These are phyloP conservation scores for Aspergillus pseudoviridinutans DNA, from an alignment of 2,329 filamentous ascomycete species.

Conservation along the genomic window DNA sequence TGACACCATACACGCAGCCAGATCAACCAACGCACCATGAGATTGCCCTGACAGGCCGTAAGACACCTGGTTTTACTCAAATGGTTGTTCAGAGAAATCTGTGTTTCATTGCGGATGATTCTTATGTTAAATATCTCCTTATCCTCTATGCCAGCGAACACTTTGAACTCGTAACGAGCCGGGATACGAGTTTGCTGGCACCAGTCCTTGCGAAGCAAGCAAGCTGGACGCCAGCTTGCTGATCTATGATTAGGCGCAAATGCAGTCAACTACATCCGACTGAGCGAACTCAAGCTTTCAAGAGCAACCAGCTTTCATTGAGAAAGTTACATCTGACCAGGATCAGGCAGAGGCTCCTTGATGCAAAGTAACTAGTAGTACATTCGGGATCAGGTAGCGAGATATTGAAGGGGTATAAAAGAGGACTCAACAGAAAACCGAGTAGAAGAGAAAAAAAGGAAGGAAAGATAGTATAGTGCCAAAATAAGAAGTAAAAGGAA, in stretches of 20 bases:
- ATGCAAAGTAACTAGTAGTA: slow-evolving; percentile 17
- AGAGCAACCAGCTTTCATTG: background rate
- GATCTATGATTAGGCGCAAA: background rate
- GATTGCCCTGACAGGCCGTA: background rate
- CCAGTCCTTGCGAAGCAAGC: background rate
- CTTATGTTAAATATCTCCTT: background rate
- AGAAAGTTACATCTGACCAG: background rate
- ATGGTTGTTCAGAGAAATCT: background rate
- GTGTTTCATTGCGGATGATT: background rate
- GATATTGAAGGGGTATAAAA: slow-evolving; percentile 18
- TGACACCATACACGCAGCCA: background rate
- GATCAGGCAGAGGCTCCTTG: background rate
- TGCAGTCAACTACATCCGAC: background rate
- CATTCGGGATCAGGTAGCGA: slow-evolving; percentile 9
- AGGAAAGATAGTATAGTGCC: slow-evolving; percentile 1
- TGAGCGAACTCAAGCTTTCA: background rate
- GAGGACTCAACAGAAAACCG: slow-evolving; percentile 9
- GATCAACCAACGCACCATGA: background rate
- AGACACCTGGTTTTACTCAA: background rate
- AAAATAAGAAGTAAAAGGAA: slow-evolving; percentile 1
- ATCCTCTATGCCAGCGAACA: background rate
- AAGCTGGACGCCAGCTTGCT: background rate
- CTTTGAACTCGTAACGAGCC: background rate
- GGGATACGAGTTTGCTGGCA: background rate
- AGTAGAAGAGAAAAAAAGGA: slow-evolving; percentile 2